Evolutionary conservation across 345 rosid genomes (phyloP), one percentile per base, ranked within the genome.

Genomic region (Ailanthus altissimus): DNA sequence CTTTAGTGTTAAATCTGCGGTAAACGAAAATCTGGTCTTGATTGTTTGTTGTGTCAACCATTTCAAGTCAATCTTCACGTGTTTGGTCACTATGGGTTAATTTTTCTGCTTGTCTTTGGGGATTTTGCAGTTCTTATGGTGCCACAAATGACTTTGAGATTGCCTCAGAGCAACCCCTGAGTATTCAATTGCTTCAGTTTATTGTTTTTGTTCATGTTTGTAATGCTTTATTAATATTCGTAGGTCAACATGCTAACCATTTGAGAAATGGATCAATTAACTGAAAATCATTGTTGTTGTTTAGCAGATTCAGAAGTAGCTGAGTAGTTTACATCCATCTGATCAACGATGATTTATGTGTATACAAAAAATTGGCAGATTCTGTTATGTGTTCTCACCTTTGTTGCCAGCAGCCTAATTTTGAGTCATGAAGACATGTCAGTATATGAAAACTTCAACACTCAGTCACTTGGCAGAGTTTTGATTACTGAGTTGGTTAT

Each of bases 361-460:
- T 70, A 53, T 5, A 15, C 23, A 0, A 45, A 59, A 54, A 79
- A 49, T 70, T 57, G 67, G 42, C 58, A 45, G 70, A 61, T 85
- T 15, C 36, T 80, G 63, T 66, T 81, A 14, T 81, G 56, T 80
- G 14, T 78, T 25, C 70, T 86, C 67, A 51, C 64, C 76, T 77
- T 83, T 79, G 18, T 66, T 20, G 8, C 53, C 25, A 15, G 49
- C 47, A 67, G 75, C 70, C 71, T 81, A 26, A 80, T 74, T 71
- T 77, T 58, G 70, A 75, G 83, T 67, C 78, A 79, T 47, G 89
- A 77, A 49, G 69, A 79, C 13, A 69, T 62, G 90, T 86, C 5
- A 85, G 90, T 87, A 54, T 77, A 47, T 45, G 61, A 65, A 15
- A 74, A 68, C 46, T 68, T 14, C 21, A 40, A 61, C 5, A 3